Conservation (phyloP, 768 basidiomycete genomes). For the Leucogyrophana mollusca region DNA sequence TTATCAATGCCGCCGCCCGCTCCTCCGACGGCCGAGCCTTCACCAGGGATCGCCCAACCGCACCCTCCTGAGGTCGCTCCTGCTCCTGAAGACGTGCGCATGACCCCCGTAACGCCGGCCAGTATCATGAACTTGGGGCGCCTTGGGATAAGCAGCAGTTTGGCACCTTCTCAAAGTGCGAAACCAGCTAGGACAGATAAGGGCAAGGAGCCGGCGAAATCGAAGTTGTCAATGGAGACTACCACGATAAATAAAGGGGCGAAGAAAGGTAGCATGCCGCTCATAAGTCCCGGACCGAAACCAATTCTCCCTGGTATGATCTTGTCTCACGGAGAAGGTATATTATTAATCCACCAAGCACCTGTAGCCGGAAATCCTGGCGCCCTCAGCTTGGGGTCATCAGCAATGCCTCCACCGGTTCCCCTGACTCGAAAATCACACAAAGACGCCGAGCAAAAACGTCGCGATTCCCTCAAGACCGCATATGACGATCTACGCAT, state of each 20-base stretch:
- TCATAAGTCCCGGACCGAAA: conserved; percentile 60
- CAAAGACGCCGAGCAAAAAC: conserved; percentile 96
- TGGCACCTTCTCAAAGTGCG: conserved; percentile 30
- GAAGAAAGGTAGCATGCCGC: conserved; percentile 29
- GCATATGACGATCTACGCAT: conserved; percentile 84
- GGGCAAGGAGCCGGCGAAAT: conserved; percentile 28
- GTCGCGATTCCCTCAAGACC: conserved; percentile 93
- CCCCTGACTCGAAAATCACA: conserved; percentile 77
- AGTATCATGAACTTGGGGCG: conserved; percentile 88
- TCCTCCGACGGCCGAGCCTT: conserved; percentile 32
- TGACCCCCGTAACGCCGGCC: conserved; percentile 85
- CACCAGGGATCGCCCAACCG: conserved; percentile 12
- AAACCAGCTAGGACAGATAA: conserved; percentile 18
- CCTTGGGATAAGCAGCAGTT: conserved; percentile 49
- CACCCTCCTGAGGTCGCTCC: conserved; percentile 4
- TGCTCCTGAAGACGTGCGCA: conserved; percentile 26
- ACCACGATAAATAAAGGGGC: conserved; percentile 16
- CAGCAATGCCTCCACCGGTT: conserved; percentile 31
- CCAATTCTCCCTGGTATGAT: conserved; percentile 68
- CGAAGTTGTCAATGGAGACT: conserved; percentile 19
- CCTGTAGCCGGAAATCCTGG: conserved; percentile 33
- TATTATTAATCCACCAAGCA: conserved; percentile 9
- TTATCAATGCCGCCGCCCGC: conserved; percentile 87
- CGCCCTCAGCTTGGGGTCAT: conserved; percentile 22
- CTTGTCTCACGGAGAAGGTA: background rate